A percentile compares a stretch with the other conserved stretches of the same genome.
Conservation (phyloP, 1,284 basidiomycete genomes). For the Ceratobasidium sp. region DNA sequence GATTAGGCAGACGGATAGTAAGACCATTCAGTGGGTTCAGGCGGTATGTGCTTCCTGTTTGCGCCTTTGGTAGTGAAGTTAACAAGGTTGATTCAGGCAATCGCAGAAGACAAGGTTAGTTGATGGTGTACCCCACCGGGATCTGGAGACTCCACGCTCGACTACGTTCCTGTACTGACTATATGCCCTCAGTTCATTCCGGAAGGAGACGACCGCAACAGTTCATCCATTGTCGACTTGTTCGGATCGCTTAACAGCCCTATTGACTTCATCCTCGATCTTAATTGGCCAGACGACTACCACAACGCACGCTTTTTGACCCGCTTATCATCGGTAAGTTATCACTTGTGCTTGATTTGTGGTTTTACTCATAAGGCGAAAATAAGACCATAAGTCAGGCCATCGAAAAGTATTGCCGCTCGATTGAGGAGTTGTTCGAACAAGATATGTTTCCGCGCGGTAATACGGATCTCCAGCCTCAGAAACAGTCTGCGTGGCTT, state of each 20-base stretch:
- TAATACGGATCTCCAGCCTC: slow-evolving; percentile 74
- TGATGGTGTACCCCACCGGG: background rate
- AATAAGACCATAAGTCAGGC: slow-evolving; percentile 89
- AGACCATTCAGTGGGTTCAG: slow-evolving; percentile 95
- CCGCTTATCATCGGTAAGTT: slow-evolving; percentile 80
- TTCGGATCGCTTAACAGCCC: slow-evolving; percentile 96
- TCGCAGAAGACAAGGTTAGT: slow-evolving; percentile 86
- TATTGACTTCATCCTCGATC: slow-evolving; percentile 86
- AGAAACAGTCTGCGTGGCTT: slow-evolving; percentile 90
- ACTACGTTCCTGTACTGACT: background rate
- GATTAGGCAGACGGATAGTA: slow-evolving; percentile 90
- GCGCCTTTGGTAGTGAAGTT: background rate
- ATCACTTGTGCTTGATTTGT: background rate
- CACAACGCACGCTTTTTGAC: slow-evolving; percentile 94
- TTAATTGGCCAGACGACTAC: slow-evolving; percentile 93
- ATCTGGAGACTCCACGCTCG: background rate
- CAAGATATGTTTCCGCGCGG: slow-evolving; percentile 93
- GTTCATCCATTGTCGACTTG: slow-evolving; percentile 95
- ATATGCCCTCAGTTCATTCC: slow-evolving; percentile 79
- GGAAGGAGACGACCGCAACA: slow-evolving; percentile 87
- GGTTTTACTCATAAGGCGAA: background rate
- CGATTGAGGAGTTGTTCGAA: slow-evolving; percentile 91
- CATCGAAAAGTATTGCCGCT: slow-evolving; percentile 91
- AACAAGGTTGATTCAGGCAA: slow-evolving; percentile 67
- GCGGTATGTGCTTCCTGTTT: slow-evolving; percentile 69